These are phyloP conservation scores for Diphasiastrum complanatum DNA, from an alignment of 83 land plant species.

Conservation along the genomic window DNA sequence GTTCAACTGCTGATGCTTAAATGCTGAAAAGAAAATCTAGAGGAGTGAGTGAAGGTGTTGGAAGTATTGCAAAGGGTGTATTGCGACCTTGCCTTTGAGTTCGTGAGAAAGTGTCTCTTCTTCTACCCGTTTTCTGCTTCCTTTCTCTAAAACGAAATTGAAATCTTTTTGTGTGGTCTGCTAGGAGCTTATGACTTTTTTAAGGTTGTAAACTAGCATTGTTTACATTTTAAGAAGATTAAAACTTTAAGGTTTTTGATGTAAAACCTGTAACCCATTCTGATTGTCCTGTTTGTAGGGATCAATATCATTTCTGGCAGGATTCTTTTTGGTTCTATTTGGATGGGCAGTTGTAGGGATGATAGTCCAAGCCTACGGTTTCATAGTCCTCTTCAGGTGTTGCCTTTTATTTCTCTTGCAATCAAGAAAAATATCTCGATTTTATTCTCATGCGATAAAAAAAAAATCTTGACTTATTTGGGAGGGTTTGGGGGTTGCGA, in stretches of 20 bases:
- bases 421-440: background rate
- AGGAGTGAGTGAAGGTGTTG: no score
- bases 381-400: conserved; percentile 86
- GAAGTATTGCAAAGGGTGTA: no score
- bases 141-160: no score
- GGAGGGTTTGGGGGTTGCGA: no score
- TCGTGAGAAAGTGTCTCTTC: no score
- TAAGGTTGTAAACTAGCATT: background rate
- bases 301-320: conserved; percentile 70
- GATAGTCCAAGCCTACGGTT: conserved; percentile 91
- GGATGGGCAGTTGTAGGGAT: conserved; percentile 94
- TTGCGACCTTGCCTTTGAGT: no score
- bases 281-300: conserved; percentile 46
- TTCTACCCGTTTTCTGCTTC: no score
- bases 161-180: no score
- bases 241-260: background rate
- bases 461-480: background rate
- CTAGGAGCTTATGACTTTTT: no score
- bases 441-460: background rate
- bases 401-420: background rate
- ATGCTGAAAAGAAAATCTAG: background rate
- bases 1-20: background rate
- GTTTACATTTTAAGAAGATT: background rate
- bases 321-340: conserved; percentile 73
- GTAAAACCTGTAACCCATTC: background rate